Evolutionary conservation across 2,329 filamentous ascomycete genomes (phyloP), one percentile per base, ranked within the genome.

Genomic region (Talaromyces atroroseus): DNA sequence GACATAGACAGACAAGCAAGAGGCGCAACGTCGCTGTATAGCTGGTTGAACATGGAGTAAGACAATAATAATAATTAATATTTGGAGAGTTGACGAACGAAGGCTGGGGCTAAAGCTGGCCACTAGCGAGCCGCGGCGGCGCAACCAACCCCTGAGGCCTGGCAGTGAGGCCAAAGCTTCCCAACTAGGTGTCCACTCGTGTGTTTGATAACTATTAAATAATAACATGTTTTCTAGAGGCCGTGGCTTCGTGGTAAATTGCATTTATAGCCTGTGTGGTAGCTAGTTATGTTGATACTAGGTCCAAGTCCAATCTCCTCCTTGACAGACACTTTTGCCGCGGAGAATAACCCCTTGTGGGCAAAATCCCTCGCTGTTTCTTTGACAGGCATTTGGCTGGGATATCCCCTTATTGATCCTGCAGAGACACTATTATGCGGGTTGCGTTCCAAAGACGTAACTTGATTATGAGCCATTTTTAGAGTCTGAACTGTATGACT

Each of bases 141-240:
- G 61, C 63, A 63, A 60, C 66, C 66, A 63, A 60, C 66, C 66
- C 66, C 66, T 68, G 65, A 68, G 59, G 60, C 61, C 53, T 58
- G 55, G 59, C 51, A 58, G 60, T 56, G 61, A 46, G 62, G 58
- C 62, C 62, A 60, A 63, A 61, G 64, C 64, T 64, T 56, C 59
- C 61, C 40, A 21, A 3, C 18, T 23, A 40, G 36, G 36, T 18
- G 7, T 51, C 38, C 36, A 52, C 23, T 52, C 23, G 24, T 8
- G n/a, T 46, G n/a, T 47, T 47, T 18, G 36, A 38, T 18, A n/a
- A 38, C 36, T 38, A n/a, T 38, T 38, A 18, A 38, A 5, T 12
- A 34, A 10, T 12, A 34, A 10, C 12, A 34, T 14, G 32, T 34
- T 10, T 10, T 34, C 5, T 10, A 34, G n/a, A n/a, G n/a, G n/a